These are phyloP conservation scores for Polymyxa betae DNA, from an alignment of 208 protist genomes.

Conservation along the genomic window DNA sequence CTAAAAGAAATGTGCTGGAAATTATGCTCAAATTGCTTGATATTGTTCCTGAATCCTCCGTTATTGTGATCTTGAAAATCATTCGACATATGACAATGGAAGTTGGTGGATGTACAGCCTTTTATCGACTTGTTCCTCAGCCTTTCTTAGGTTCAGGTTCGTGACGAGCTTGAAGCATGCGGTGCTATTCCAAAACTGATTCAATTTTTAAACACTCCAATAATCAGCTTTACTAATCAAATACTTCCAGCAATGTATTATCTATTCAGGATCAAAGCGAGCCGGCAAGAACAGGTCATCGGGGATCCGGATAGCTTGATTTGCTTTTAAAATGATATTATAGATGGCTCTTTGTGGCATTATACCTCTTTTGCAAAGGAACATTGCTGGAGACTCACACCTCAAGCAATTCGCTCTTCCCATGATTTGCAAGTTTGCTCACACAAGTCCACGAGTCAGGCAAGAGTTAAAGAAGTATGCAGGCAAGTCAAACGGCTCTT, in stretches of 20 bases:
- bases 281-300: background rate
- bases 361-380: background rate
- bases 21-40: background rate
- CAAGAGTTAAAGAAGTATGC: background rate
- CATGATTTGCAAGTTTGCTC: background rate
- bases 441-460: background rate
- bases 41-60: background rate
- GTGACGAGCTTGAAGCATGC: background rate
- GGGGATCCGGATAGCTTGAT: background rate
- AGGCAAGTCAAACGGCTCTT: too few species aligned
- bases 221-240: background rate
- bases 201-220: background rate
- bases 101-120: background rate
- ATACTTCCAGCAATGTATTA: background rate
- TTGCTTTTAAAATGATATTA: too few species aligned
- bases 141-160: background rate
- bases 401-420: background rate
- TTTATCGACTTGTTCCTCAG: background rate
- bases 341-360: background rate
- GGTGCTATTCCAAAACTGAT: background rate
- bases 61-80: background rate
- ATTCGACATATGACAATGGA: slow-evolving; percentile 13
- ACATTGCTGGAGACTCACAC: background rate
- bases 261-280: background rate
- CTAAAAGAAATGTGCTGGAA: background rate